Conservation (phyloP, 2,329 filamentous ascomycete species). For the Penicillium sp. region DNA sequence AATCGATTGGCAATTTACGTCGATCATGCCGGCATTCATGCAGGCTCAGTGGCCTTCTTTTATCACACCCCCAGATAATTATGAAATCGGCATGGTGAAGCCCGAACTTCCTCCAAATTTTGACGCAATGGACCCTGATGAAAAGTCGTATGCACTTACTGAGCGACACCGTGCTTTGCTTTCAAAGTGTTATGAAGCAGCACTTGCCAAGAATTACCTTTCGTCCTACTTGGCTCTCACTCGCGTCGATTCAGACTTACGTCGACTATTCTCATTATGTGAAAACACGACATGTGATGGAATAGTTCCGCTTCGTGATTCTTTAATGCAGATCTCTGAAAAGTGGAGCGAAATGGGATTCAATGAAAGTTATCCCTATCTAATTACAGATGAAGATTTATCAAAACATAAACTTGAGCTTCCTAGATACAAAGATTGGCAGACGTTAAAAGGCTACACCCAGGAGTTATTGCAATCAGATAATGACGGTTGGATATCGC, state of each 20-base stretch:
- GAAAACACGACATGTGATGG: conserved; percentile 15
- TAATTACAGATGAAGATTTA: conserved; percentile 10
- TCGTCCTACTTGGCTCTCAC: conserved; percentile 16
- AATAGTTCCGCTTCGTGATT: conserved; percentile 18
- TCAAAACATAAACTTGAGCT: conserved; percentile 14
- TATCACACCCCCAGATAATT: conserved; percentile 17
- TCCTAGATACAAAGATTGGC: conserved; percentile 16
- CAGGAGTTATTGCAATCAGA: conserved; percentile 18
- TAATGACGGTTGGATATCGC: conserved; percentile 19
- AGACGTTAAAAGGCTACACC: conserved; percentile 15
- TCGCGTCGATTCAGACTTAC: conserved; percentile 7
- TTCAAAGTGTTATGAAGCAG: conserved; percentile 21
- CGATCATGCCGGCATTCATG: conserved; percentile 19
- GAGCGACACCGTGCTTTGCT: conserved; percentile 18
- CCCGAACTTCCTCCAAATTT: conserved; percentile 19
- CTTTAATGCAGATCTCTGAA: conserved; percentile 11
- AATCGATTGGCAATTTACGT: conserved; percentile 22
- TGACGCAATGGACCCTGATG: conserved; percentile 18
- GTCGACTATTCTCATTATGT: conserved; percentile 9
- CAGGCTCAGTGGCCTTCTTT: conserved; percentile 20
- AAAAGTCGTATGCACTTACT: conserved; percentile 17
- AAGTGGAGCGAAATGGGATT: conserved; percentile 12
- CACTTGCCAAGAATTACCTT: conserved; percentile 17
- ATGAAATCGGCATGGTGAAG: conserved; percentile 17
- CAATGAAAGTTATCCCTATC: conserved; percentile 5